These are phyloP conservation scores for Lojkania enalia DNA, from an alignment of 2,329 filamentous ascomycete genomes.

Conservation along the genomic window DNA sequence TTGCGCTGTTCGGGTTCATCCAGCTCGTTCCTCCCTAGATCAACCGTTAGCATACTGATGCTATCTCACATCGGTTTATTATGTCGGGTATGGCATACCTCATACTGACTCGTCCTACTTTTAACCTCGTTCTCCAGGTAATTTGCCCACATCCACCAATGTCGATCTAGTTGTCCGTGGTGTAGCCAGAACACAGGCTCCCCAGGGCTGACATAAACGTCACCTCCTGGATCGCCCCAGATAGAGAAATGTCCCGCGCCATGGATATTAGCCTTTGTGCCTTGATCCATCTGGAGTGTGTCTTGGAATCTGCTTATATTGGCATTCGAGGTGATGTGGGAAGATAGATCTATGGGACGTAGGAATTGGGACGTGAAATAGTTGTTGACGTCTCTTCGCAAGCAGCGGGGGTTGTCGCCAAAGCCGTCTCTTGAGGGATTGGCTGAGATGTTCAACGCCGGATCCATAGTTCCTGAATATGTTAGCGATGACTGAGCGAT, in stretches of 20 bases:
- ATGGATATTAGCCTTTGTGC: slow-evolving; percentile 41
- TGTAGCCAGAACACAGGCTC: slow-evolving; percentile 55
- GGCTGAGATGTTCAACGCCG: slow-evolving; percentile 29
- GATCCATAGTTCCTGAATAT: slow-evolving; percentile 36
- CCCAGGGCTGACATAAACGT: slow-evolving; percentile 51
- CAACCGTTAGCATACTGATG: slow-evolving; percentile 24
- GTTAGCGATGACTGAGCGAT: too few species aligned
- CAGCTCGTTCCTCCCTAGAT: slow-evolving; percentile 45
- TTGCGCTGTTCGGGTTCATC: slow-evolving; percentile 46
- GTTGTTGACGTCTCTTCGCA: slow-evolving; percentile 38
- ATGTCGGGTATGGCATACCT: slow-evolving; percentile 22
- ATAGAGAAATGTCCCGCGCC: slow-evolving; percentile 51
- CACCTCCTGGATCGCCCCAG: slow-evolving; percentile 50
- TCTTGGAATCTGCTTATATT: slow-evolving; percentile 33
- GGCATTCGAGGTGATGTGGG: slow-evolving; percentile 26
- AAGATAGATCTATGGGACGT: slow-evolving; percentile 21
- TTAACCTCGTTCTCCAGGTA: slow-evolving; percentile 36
- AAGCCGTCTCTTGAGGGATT: slow-evolving; percentile 38
- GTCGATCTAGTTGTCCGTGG: slow-evolving; percentile 53
- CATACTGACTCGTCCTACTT: slow-evolving; percentile 35
- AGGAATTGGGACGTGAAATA: slow-evolving; percentile 24
- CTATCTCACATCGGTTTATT: neutral
- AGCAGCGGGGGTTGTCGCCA: slow-evolving; percentile 36
- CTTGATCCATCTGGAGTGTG: slow-evolving; percentile 19
- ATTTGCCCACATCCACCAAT: slow-evolving; percentile 57